A percentile compares a stretch with the other conserved stretches of the same genome.
phyloP scores from a whole-genome alignment of 441 rosid genomes.

The Aleurites moluccanus region DNA sequence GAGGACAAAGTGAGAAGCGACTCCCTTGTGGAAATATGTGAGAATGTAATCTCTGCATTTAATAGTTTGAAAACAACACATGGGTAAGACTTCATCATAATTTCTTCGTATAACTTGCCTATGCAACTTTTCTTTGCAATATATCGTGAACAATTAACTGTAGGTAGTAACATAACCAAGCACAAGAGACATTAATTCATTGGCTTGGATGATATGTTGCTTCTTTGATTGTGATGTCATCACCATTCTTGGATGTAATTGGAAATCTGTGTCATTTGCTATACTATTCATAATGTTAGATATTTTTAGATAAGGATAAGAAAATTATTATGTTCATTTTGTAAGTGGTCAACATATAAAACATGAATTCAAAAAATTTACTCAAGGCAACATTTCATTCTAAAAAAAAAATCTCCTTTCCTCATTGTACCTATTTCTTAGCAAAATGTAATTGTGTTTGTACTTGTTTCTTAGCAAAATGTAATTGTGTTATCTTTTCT shows the following conservation, averaged over 20 bases:
- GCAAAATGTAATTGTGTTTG: no score
- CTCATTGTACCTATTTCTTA: no score
- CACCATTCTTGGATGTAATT: not conserved
- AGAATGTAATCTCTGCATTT: constrained; percentile 57
- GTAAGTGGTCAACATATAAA: not conserved
- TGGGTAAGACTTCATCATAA: constrained; percentile 44
- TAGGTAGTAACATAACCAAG: no score
- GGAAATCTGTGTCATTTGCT: not conserved
- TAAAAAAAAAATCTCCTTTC: no score
- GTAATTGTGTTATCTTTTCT: no score
- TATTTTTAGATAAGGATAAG: not conserved
- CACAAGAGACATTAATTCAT: not conserved
- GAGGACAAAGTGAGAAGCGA: constrained; percentile 28
- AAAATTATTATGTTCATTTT: not conserved
- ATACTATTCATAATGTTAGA: not conserved
- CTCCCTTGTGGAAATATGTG: constrained; percentile 58
- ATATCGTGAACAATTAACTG: not conserved
- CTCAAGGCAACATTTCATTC: no score
- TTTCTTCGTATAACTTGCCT: not conserved
- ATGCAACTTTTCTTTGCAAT: not conserved
- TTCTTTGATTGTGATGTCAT: not conserved
- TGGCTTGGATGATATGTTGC: not conserved
- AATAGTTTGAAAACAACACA: constrained; percentile 45
- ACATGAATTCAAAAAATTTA: not conserved
- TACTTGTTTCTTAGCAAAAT: no score